phyloP scores from a whole-genome alignment of 768 basidiomycete species.

The Rhizopogon vinicolor region DNA sequence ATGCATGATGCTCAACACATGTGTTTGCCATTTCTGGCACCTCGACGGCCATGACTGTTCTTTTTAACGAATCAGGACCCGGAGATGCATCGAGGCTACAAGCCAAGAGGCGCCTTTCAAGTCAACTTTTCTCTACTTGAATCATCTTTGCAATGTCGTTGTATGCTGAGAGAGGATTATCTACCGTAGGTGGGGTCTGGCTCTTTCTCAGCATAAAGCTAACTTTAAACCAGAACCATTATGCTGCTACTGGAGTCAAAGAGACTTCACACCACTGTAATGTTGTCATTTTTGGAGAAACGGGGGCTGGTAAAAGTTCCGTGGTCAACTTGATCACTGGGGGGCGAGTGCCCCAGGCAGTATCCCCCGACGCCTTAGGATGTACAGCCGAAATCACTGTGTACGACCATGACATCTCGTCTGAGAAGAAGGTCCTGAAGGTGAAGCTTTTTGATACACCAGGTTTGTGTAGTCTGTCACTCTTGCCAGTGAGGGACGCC shows the following conservation, averaged over 20 bases:
- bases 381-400: constrained; percentile 9
- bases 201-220: background rate
- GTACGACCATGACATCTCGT: background rate
- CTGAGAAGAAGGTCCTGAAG: constrained; percentile 5
- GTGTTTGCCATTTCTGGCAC: too few species aligned
- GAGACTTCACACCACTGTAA: constrained; percentile 3
- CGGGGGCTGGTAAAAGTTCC: constrained; percentile 28
- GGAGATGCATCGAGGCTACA: background rate
- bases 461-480: background rate
- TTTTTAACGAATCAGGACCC: too few species aligned
- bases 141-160: background rate
- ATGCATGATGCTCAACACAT: too few species aligned
- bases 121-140: background rate
- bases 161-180: background rate
- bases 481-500: constrained; percentile 12
- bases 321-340: constrained; percentile 27
- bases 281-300: constrained; percentile 28
- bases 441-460: constrained; percentile 8
- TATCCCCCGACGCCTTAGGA: constrained; percentile 15
- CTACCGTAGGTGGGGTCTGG: background rate
- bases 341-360: constrained; percentile 22
- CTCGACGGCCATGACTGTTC: too few species aligned
- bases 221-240: background rate
- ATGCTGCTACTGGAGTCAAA: too few species aligned
- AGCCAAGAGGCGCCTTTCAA: too few species aligned